These are phyloP conservation scores for Mycosphaerella arachidis DNA, from an alignment of 2,329 filamentous ascomycete genomes.

Conservation along the genomic window DNA sequence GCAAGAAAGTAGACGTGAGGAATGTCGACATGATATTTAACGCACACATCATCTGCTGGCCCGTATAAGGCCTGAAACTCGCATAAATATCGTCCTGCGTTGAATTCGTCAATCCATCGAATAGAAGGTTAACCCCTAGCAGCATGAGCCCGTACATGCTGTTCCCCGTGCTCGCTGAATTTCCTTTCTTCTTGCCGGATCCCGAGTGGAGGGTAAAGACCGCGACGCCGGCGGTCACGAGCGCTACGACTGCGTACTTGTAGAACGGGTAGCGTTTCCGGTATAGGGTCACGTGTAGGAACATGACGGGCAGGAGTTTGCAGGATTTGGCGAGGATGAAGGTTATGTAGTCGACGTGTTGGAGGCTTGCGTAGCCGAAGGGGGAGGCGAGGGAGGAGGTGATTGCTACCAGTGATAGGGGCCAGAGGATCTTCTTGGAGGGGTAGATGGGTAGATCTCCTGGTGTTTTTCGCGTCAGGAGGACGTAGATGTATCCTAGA, in stretches of 20 bases:
- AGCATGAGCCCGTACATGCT: constrained; percentile 76
- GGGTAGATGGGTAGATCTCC: constrained; percentile 66
- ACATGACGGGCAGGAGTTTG: constrained; percentile 98
- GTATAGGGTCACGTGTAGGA: constrained; percentile 89
- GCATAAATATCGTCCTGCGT: constrained; percentile 93
- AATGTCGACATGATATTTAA: constrained; percentile 84
- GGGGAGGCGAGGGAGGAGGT: constrained; percentile 88
- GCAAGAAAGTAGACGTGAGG: constrained; percentile 71
- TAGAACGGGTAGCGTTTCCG: constrained; percentile 84
- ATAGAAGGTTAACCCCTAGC: constrained; percentile 82
- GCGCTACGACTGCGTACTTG: constrained; percentile 89
- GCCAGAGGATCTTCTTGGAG: constrained; percentile 65
- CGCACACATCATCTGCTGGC: constrained; percentile 99
- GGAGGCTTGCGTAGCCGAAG: constrained; percentile 87
- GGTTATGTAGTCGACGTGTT: constrained; percentile 96
- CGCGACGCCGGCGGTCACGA: constrained; percentile 87
- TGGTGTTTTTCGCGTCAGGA: constrained; percentile 48
- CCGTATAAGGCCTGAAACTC: constrained; percentile 71
- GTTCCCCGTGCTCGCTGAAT: constrained; percentile 44
- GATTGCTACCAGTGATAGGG: constrained; percentile 78
- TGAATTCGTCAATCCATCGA: constrained; percentile 93
- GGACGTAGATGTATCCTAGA: constrained; percentile 77
- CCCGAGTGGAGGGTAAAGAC: constrained; percentile 83
- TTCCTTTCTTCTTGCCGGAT: constrained; percentile 27
- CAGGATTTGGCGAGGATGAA: constrained; percentile 96